Evolutionary conservation across 2,329 filamentous ascomycete genomes (phyloP), one percentile per base, ranked within the genome.

Genomic region (Orbilia quercus): DNA sequence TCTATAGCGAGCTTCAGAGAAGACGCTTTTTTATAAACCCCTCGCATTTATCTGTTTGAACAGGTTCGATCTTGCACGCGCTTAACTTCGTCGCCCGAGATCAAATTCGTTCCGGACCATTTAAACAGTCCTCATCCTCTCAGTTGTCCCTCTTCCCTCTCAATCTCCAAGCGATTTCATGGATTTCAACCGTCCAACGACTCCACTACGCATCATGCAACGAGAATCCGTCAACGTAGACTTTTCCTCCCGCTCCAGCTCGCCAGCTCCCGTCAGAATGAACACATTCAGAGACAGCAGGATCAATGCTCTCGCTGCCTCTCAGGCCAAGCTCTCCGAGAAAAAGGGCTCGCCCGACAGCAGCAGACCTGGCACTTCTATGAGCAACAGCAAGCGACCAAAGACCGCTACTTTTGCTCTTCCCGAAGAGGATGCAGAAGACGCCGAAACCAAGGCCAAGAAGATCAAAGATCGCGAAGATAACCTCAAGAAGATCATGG

Each of bases 381-480:
- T 66, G 36, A 66, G 57, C 54, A 58, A 55, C 22, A 22, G 18
- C 23, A 94, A 97, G 83, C 93, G 94, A 84, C 86, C 89, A 67
- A 94, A 98, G 80, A 85, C 85, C 65, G 81, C 84, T 75, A 94
- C 94, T 0, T 93, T 96, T 69, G 91, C 92, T 82, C 87, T 94
- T 80, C 94, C 98, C 82, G 90, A 87, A 31, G 89, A 88, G 78
- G 94, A 98, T 80, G 79, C 97, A 80, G 94, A 97, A 87, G 81
- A 91, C 85, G 36, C 42, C 55, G 31, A 14, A 12, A 31, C 40
- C 23, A 55, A 53, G 14, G 25, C 6, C 28, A 12, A 60, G 47
- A 42, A 51, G 23, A 38, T 47, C 7, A n/a, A 67, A 14, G 42
- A 53, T 45, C 40, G 38, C 31, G 45, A 47, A 60, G 62, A 18